These are phyloP conservation scores for Saturnispora ahearnii DNA, from an alignment of 805 yeast species.

Conservation along the genomic window DNA sequence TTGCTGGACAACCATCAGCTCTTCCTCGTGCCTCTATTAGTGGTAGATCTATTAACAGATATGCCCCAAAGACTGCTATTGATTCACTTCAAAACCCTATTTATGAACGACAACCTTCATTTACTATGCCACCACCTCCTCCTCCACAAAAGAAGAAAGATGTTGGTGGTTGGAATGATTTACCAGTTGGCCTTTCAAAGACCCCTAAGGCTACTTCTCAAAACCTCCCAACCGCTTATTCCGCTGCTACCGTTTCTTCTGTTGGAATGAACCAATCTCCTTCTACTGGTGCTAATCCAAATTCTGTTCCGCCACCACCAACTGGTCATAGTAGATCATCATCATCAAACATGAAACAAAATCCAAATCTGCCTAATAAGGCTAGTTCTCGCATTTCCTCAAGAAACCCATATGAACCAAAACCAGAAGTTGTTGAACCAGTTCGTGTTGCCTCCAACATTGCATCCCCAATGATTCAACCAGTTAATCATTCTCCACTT, in stretches of 20 bases:
- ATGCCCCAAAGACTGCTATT: conserved; percentile 29
- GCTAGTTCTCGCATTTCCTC: conserved; percentile 5
- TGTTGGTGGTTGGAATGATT: conserved; percentile 66
- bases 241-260: conserved; percentile 4
- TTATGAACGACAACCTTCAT: not conserved
- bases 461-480: conserved; percentile 17
- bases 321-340: conserved; percentile 22
- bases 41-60: conserved; percentile 23
- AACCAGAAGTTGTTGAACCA: conserved; percentile 19
- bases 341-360: conserved; percentile 16
- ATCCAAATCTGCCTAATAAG: not conserved
- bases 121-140: conserved; percentile 21
- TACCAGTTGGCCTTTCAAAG: conserved; percentile 39
- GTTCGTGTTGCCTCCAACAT: conserved; percentile 13
- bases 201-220: conserved; percentile 17
- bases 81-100: conserved; percentile 24
- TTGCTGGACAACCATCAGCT: not conserved
- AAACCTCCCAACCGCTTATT: conserved; percentile 16
- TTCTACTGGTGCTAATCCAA: conserved; percentile 11
- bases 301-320: conserved; percentile 25
- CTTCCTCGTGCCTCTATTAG: conserved; percentile 11
- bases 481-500: conserved; percentile 11
- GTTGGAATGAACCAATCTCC: not conserved
- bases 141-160: conserved; percentile 32
- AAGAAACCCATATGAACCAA: conserved; percentile 31